Percentiles rank a stretch among this genome's conserved stretches.
Conservation (phyloP, 1,284 basidiomycete genomes). For the Rugosomyces carneus region DNA sequence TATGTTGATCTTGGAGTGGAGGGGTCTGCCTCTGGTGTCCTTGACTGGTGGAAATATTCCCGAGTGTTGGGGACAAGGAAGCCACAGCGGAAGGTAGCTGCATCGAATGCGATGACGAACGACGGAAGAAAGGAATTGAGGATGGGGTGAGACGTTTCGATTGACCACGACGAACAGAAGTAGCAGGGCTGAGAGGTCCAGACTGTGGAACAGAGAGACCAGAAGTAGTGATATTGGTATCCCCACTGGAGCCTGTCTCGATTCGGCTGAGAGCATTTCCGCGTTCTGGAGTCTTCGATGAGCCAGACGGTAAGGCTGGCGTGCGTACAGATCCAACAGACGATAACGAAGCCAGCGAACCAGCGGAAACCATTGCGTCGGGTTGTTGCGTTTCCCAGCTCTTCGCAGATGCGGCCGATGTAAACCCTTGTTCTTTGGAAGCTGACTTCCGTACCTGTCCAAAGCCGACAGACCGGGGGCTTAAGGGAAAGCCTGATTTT, state of each 20-base stretch:
- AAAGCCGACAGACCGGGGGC: constrained; percentile 59
- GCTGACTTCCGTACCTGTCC: constrained; percentile 57
- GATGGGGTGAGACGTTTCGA: constrained; percentile 86
- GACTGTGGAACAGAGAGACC: constrained; percentile 41
- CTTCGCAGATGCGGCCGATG: constrained; percentile 34
- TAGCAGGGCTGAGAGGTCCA: constrained; percentile 63
- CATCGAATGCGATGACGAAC: constrained; percentile 87
- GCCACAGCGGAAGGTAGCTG: constrained; percentile 40
- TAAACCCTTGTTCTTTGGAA: constrained; percentile 56
- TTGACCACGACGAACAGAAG: constrained; percentile 58
- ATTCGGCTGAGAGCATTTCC: constrained; percentile 49
- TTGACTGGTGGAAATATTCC: constrained; percentile 35
- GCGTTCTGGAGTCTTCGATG: constrained; percentile 43
- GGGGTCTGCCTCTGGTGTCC: constrained; percentile 33
- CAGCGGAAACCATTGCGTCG: constrained; percentile 68
- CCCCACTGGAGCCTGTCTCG: constrained; percentile 67
- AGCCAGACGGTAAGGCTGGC: constrained; percentile 23
- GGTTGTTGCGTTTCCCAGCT: constrained; percentile 64
- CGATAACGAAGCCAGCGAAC: constrained; percentile 66
- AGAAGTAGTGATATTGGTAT: constrained; percentile 50
- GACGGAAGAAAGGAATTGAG: constrained; percentile 92
- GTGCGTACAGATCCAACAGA: constrained; percentile 62
- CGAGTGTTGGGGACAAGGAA: constrained; percentile 51
- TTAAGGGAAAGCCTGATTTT: constrained; percentile 46
- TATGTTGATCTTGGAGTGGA: constrained; percentile 50